Base-by-base conservation (phyloP, 2,329 filamentous ascomycete genomes). In the Annulohypoxylon truncatum region DNA sequence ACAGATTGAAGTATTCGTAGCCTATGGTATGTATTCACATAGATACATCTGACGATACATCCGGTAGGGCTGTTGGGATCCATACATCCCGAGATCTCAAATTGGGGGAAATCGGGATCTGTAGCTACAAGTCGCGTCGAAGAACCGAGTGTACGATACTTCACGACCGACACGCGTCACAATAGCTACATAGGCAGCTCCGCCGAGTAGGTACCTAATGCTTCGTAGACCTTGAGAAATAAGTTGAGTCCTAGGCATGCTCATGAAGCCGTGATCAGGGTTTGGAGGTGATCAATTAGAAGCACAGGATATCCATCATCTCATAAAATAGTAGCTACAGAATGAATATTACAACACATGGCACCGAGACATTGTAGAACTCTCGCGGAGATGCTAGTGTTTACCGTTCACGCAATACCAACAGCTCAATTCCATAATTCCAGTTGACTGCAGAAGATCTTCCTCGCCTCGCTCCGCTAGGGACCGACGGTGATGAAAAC, bases 401-500 rank as follows among this genome's bases (percentile, higher is more conserved):
- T n/a, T n/a, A n/a, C n/a, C n/a, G n/a, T n/a, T n/a, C n/a, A n/a
- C n/a, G n/a, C n/a, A n/a, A n/a, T n/a, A n/a, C n/a, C n/a, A n/a
- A n/a, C n/a, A n/a, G n/a, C n/a, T n/a, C n/a, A n/a, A n/a, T n/a
- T n/a, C n/a, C n/a, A 28, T 28, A 28, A 28, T 7, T 28, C 7
- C 26, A 3, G 26, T 7, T 3, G 26, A 4, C 7, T 28, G 4
- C 26, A 28, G 26, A 28, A 47, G 26, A 76, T 84, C 84, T 87
- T 86, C 85, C 78, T 85, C 81, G 77, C 80, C 78, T 76, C 80
- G 77, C 73, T 78, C 81, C 80, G 65, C 74, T 68, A 80, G 77
- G 80, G 79, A 79, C 71, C 77, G 78, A 75, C 59, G 75, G 80
- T 77, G 82, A 87, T 82, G 85, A 88, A 87, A 85, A 83, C 80